Conservation (phyloP, 768 basidiomycete species). For the Psilocybe subaeruginosa region DNA sequence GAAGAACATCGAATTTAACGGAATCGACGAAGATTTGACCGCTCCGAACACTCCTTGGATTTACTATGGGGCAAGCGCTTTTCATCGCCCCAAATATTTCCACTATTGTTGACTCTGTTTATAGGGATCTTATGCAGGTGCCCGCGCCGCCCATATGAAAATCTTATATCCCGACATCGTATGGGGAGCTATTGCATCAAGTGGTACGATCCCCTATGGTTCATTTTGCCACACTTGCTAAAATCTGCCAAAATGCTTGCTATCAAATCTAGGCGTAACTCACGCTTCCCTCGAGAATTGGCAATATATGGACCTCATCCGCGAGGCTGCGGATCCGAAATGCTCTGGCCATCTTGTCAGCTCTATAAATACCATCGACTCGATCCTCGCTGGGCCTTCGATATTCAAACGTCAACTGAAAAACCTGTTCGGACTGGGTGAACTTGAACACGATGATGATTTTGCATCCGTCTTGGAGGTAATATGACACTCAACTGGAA, state of each 20-base stretch:
- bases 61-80: constrained; percentile 79
- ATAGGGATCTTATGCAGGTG: constrained; percentile 90
- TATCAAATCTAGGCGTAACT: constrained; percentile 63
- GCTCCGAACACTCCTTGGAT: constrained; percentile 84
- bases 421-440: constrained; percentile 72
- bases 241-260: background rate
- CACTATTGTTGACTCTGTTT: background rate
- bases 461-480: constrained; percentile 74
- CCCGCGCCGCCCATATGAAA: constrained; percentile 90
- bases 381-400: constrained; percentile 48
- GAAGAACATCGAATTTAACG: constrained; percentile 73
- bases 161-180: constrained; percentile 87
- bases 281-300: constrained; percentile 83
- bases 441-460: constrained; percentile 73
- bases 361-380: constrained; percentile 63
- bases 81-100: background rate
- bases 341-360: constrained; percentile 64
- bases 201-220: constrained; percentile 48
- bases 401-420: constrained; percentile 60
- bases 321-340: constrained; percentile 62
- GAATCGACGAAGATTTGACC: constrained; percentile 71
- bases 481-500: constrained; percentile 22
- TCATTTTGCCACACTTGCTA: background rate
- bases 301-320: constrained; percentile 88
- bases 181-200: constrained; percentile 87